Evolutionary conservation across 805 yeast genomes (phyloP).

Genomic region (Candida ficus): DNA sequence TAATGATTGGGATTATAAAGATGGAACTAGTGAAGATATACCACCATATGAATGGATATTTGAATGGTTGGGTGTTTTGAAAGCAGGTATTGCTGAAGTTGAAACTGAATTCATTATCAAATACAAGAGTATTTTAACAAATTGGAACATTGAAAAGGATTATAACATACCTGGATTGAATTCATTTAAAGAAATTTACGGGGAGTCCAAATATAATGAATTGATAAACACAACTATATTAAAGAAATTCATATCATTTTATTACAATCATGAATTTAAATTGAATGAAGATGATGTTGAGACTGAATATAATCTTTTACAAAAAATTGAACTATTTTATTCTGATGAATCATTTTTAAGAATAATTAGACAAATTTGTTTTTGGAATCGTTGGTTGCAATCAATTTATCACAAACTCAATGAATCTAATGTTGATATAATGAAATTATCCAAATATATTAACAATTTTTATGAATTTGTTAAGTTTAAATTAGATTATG

Average conservation of each 20-base stretch:
- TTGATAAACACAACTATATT: slow-evolving; percentile 12
- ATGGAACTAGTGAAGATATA: background rate
- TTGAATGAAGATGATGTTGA: slow-evolving; percentile 6
- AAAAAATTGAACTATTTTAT: slow-evolving; percentile 18
- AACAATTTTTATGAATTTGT: slow-evolving; percentile 22
- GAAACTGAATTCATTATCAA: slow-evolving; percentile 20
- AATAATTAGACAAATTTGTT: slow-evolving; percentile 27
- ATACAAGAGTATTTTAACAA: slow-evolving; percentile 16
- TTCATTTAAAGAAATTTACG: slow-evolving; percentile 31
- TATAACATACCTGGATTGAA: slow-evolving; percentile 19
- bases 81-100: slow-evolving; percentile 13
- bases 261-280: slow-evolving; percentile 1
- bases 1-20: slow-evolving; percentile 29
- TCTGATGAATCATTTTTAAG: background rate
- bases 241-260: background rate
- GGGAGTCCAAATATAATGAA: slow-evolving; percentile 18
- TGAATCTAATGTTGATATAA: background rate
- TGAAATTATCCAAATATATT: slow-evolving; percentile 2
- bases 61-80: slow-evolving; percentile 32
- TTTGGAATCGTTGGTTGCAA: slow-evolving; percentile 29
- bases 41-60: slow-evolving; percentile 30
- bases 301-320: slow-evolving; percentile 13
- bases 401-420: slow-evolving; percentile 13
- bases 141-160: slow-evolving; percentile 14
- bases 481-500: slow-evolving; percentile 6